Evolutionary conservation across 2,329 filamentous ascomycete species (phyloP).

Genomic region (Ophiosphaerella korrae): DNA sequence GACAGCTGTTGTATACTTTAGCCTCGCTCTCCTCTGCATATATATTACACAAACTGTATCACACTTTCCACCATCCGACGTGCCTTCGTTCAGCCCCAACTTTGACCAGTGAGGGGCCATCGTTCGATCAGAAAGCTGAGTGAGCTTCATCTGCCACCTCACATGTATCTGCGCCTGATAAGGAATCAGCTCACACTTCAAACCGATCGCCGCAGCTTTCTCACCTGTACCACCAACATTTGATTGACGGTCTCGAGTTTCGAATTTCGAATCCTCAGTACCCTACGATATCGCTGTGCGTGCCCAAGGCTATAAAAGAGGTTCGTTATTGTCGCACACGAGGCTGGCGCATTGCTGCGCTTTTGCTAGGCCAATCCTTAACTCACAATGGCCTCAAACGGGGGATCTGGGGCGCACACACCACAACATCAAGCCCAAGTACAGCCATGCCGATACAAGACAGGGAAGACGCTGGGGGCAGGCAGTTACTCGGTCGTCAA

Average conservation of each 20-base stretch:
- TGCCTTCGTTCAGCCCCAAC: background rate
- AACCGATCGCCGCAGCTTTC: no score
- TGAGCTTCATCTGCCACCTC: background rate
- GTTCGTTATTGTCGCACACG: no score
- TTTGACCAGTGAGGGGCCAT: slow-evolving; percentile 4
- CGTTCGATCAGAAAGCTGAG: slow-evolving; percentile 7
- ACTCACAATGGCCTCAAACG: slow-evolving; percentile 36
- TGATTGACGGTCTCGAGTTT: no score
- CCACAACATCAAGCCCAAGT: slow-evolving; percentile 61
- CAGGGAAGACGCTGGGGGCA: slow-evolving; percentile 94
- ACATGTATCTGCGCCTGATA: background rate
- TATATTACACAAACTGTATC: background rate
- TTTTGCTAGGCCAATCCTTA: background rate
- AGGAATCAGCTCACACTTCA: no score
- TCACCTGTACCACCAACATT: no score
- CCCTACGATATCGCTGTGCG: no score
- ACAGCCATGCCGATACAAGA: slow-evolving; percentile 97
- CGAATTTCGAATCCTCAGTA: no score
- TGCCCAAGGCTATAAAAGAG: no score
- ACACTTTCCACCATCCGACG: no score
- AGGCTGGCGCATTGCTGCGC: no score
- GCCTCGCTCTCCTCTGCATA: background rate
- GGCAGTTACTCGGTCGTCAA: slow-evolving; percentile 98
- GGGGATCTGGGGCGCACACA: slow-evolving; percentile 38
- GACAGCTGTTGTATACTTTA: background rate